A percentile compares a stretch with the other conserved stretches of the same genome.
phyloP scores from a whole-genome alignment of 2,329 filamentous ascomycete species.

The Westerdykella ornata region DNA sequence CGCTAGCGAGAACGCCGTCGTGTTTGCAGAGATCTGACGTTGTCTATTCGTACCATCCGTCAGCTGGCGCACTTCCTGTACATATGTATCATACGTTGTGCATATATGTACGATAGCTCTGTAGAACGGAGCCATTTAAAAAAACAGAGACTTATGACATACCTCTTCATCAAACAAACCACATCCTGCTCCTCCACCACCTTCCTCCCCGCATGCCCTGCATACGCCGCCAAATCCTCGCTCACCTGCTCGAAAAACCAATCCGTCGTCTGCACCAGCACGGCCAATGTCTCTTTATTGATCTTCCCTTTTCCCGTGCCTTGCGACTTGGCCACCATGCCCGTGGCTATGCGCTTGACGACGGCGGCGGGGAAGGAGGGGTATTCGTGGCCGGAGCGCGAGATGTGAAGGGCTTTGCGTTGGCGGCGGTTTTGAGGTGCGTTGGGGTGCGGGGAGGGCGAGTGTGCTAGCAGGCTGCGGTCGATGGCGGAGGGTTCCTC shows the following conservation, averaged over 20 bases:
- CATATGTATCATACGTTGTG: conserved; percentile 1
- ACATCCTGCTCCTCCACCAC: conserved; percentile 83
- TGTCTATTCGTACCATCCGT: conserved; percentile 54
- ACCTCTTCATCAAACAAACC: conserved; percentile 76
- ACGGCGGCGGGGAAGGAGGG: conserved; percentile 66
- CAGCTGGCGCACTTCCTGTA: conserved; percentile 13
- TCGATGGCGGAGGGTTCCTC: conserved; percentile 32
- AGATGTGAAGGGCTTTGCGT: conserved; percentile 52
- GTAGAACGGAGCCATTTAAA: no score
- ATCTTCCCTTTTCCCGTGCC: conserved; percentile 54
- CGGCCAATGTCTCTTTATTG: conserved; percentile 64
- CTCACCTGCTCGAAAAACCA: conserved; percentile 89
- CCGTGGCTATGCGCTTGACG: conserved; percentile 65
- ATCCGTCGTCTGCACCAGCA: conserved; percentile 73
- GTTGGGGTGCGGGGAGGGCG: conserved; percentile 14
- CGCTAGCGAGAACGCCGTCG: conserved; percentile 79
- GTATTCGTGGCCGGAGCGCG: conserved; percentile 67
- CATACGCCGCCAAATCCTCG: conserved; percentile 72
- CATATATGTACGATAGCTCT: conserved; percentile 10
- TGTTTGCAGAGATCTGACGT: conserved; percentile 63
- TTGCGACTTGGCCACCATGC: conserved; percentile 56
- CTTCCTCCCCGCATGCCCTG: conserved; percentile 73
- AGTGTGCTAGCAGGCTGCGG: conserved; percentile 27
- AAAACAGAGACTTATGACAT: conserved; percentile 33
- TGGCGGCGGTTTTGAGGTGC: conserved; percentile 21